Evolutionary conservation across 331 rosid genomes (phyloP), one percentile per base, ranked within the genome.

Genomic region (Spiraea crenata): DNA sequence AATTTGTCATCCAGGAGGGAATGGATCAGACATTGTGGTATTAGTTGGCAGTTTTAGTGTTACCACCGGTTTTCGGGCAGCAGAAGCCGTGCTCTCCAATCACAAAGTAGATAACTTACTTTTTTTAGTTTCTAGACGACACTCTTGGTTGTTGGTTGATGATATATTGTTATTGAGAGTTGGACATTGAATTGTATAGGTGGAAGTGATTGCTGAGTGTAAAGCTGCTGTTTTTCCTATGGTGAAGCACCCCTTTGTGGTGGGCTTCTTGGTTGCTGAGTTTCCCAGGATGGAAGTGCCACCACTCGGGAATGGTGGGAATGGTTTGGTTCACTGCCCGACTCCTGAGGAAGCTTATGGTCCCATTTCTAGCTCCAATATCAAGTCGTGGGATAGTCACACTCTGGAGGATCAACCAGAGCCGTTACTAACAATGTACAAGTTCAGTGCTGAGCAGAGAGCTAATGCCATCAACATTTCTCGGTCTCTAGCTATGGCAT

Each of bases 251-350:
- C 99, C 99, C 3, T 93, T 93, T 91, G 91, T 93, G 74, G 97
- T 93, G 69, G 99, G 99, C 57, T 93, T 91, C 89, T 83, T 93
- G 90, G 97, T 91, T 62, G 99, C 99, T 2, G 99, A 93, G 76
- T 88, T 89, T 85, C 91, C 89, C 3, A 20, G 72, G 79, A 34
- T 86, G 81, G 96, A 90, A 77, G 63, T 74, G 52, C 88, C 77
- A 69, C 56, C 63, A 7, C 46, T 48, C 4, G 84, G 71, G 80
- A 61, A 72, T 70, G 69, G 87, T 73, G 90, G 79, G 54, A 79
- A 1, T 37, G 89, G 77, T 77, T 49, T 70, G 49, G 31, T 71
- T 54, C 69, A 57, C 35, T 39, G 25, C 65, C 67, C 56, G 6
- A 79, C 86, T 46, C 74, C 77, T 1, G 85, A 79, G 78, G 91